A percentile compares a stretch with the other conserved stretches of the same genome.
phyloP scores from a whole-genome alignment of 495 filamentous ascomycete species.

The Penicillium canescens region DNA sequence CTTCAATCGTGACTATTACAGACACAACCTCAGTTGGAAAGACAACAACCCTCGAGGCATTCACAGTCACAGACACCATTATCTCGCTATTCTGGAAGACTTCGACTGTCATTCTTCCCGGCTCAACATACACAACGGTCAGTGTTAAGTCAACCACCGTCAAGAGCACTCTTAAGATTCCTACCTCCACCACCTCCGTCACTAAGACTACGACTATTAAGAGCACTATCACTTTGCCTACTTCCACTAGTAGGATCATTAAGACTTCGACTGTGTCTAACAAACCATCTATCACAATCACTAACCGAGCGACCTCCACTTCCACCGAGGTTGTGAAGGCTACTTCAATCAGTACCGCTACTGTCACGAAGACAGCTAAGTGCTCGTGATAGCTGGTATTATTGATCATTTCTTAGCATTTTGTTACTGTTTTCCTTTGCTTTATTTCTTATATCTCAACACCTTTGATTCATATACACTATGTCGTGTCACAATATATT shows the following conservation, averaged over 20 bases:
- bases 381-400: background rate
- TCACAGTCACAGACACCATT: slow-evolving; percentile 1
- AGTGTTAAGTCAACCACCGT: slow-evolving; percentile 4
- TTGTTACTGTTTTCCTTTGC: too few relatives aligned
- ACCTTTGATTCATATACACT: too few relatives aligned
- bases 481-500: too few relatives aligned
- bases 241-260: slow-evolving; percentile 7
- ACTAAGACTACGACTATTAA: slow-evolving; percentile 6
- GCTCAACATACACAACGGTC: background rate
- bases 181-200: background rate
- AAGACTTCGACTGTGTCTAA: slow-evolving; percentile 11
- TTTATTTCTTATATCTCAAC: too few relatives aligned
- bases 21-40: slow-evolving; percentile 8
- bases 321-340: slow-evolving; percentile 11
- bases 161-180: slow-evolving; percentile 3
- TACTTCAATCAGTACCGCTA: slow-evolving; percentile 10
- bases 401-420: too few relatives aligned
- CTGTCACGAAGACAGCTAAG: slow-evolving; percentile 11
- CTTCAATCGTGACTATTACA: background rate
- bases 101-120: background rate
- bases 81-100: background rate
- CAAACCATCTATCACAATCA: slow-evolving; percentile 10
- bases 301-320: slow-evolving; percentile 8
- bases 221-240: slow-evolving; percentile 9
- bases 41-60: slow-evolving; percentile 8